Conservation (phyloP, 768 basidiomycete species). For the Sistotremastrum suecicum region DNA sequence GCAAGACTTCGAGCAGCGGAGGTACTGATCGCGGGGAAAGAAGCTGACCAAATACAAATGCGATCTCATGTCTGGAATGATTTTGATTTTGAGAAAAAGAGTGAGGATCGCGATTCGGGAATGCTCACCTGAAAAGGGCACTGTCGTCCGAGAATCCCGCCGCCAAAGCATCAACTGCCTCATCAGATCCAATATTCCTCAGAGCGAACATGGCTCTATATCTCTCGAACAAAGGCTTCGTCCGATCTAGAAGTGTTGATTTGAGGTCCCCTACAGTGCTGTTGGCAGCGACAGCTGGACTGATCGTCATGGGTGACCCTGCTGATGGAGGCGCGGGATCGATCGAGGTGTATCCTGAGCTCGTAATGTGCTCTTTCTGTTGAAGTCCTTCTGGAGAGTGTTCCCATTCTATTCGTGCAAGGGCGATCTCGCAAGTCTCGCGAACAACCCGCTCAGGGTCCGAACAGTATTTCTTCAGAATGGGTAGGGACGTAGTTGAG, state of each 20-base stretch:
- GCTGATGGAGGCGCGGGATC: slow-evolving; percentile 83
- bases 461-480: slow-evolving; percentile 55
- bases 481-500: slow-evolving; percentile 41
- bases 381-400: slow-evolving; percentile 49
- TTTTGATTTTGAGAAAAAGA: neutral
- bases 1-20: slow-evolving; percentile 64
- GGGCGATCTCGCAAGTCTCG: slow-evolving; percentile 95
- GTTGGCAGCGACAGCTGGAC: slow-evolving; percentile 34
- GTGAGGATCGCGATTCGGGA: neutral
- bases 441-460: slow-evolving; percentile 67
- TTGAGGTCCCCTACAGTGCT: slow-evolving; percentile 40
- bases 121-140: slow-evolving; percentile 79
- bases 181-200: slow-evolving; percentile 77
- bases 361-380: slow-evolving; percentile 25
- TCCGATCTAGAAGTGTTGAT: slow-evolving; percentile 46
- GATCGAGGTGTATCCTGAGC: slow-evolving; percentile 51
- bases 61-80: slow-evolving; percentile 77
- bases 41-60: slow-evolving; percentile 95
- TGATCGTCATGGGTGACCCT: slow-evolving; percentile 35
- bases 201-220: slow-evolving; percentile 98
- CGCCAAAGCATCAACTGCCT: slow-evolving; percentile 82
- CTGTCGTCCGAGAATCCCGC: slow-evolving; percentile 81
- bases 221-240: slow-evolving; percentile 71
- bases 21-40: slow-evolving; percentile 82
- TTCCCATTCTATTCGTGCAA: slow-evolving; percentile 92